These are phyloP conservation scores for Dioscorea cayenensis DNA, from an alignment of 116 monocot species.

Conservation along the genomic window DNA sequence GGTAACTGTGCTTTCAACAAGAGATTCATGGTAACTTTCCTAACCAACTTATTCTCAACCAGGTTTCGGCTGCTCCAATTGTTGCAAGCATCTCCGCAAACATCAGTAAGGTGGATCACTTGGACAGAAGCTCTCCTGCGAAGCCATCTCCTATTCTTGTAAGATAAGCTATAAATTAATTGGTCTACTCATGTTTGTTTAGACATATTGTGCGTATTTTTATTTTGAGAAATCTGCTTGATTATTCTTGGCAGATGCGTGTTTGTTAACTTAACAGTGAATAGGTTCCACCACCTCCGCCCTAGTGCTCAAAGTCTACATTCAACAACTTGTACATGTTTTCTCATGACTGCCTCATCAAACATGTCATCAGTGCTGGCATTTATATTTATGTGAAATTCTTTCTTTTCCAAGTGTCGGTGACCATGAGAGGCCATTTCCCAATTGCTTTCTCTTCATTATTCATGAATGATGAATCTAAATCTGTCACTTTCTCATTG, in stretches of 20 bases:
- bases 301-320: background rate
- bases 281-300: too few relatives aligned
- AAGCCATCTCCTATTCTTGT: constrained; percentile 41
- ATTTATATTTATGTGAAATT: background rate
- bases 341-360: background rate
- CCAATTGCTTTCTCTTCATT: background rate
- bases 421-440: background rate
- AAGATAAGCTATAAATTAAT: background rate
- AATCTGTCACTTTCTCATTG: background rate
- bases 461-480: background rate
- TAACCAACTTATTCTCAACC: constrained; percentile 2
- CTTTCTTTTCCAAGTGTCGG: background rate
- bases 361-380: background rate
- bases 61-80: constrained; percentile 51
- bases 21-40: background rate
- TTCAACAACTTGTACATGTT: background rate
- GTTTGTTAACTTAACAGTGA: too few relatives aligned
- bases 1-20: background rate
- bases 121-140: constrained; percentile 68
- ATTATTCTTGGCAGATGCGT: background rate
- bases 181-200: background rate
- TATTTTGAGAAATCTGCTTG: background rate
- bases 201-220: background rate
- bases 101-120: constrained; percentile 39
- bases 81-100: constrained; percentile 38